Base-by-base conservation (phyloP, 192 early-diverging fungal genomes). In the Umbelopsis ramanniana region DNA sequence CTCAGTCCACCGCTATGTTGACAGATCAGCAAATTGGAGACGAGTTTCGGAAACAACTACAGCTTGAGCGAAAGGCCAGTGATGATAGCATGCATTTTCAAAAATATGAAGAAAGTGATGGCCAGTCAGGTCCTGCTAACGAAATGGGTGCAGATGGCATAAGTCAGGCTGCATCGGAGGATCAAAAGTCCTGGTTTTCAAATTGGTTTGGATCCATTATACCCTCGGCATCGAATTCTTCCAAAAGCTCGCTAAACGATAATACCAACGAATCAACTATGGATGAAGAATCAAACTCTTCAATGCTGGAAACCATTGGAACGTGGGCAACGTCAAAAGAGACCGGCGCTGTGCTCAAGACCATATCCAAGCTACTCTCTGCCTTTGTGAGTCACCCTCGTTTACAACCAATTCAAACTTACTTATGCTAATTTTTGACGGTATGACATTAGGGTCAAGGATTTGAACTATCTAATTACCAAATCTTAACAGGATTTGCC, bases 381-480 rank as follows among this genome's bases (percentile, higher is more conserved):
- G 71, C 70, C 10, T 79, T 75, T 73, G 77, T 74, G 54, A 74
- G 77, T 74, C 4, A 54, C 11, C 6, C 22, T 22, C 9, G 10
- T 0, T 54, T 54, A 14, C 8, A 26, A 29, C 29, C 29, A 29
- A 3, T 29, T 1, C 3, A 29, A 29, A 29, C 1, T 1, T 29
- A 3, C 29, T 29, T 29, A 3, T 29, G 1, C 3, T 29, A 29
- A 29, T 3, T 29, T 29, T 29, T 29, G 29, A 29, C 3, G 1
- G 29, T 29, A 29, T 29, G 29, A 3, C 29, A 3, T 21, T 85
- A 89, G 77, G 87, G 88, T 15, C 90, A 93, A 76, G 91, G 91
- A 40, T 84, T 93, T 46, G 91, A 93, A 76, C 74, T 89, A 55
- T 86, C 88, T 9, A 87, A 86, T 70, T 75, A 86, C 6, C 88